Evolutionary conservation across 371 early-diverging fungal genomes (phyloP).

Genomic region (Chytridium lagenaria): DNA sequence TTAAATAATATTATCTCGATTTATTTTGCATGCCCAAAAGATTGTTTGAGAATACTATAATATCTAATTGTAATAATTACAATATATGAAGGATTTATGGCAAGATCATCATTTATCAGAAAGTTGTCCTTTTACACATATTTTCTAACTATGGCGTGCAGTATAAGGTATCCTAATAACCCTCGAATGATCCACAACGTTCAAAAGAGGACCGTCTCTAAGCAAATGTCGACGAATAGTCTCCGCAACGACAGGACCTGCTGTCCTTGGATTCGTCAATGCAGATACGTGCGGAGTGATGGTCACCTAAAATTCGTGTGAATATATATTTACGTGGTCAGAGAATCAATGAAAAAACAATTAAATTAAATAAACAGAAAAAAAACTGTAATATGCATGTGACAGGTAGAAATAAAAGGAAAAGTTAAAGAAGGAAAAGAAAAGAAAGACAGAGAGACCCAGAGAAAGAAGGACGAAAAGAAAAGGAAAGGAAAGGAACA

Average conservation of each 20-base stretch:
- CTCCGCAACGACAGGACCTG: not conserved
- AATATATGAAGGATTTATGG: too few species aligned
- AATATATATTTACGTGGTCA: too few species aligned
- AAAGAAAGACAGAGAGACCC: not conserved
- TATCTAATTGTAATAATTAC: too few species aligned
- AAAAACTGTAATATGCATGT: not conserved
- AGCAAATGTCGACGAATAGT: conserved; percentile 1
- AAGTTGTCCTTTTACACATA: too few species aligned
- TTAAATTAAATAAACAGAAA: not conserved
- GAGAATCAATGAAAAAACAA: not conserved
- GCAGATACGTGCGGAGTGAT: conserved; percentile 10
- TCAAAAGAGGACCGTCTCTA: not conserved
- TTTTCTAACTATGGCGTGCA: too few species aligned
- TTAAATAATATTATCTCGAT: too few species aligned
- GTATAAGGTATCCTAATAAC: too few species aligned
- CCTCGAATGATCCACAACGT: conserved; percentile 3
- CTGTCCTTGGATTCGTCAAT: conserved; percentile 11
- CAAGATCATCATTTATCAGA: too few species aligned
- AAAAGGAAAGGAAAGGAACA: not conserved
- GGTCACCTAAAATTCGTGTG: not conserved
- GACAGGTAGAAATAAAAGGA: too few species aligned
- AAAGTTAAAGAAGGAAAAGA: not conserved
- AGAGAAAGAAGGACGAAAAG: not conserved
- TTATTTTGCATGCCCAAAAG: too few species aligned
- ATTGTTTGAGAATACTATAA: too few species aligned